phyloP scores from a whole-genome alignment of 2,329 filamentous ascomycete genomes.

The Fonsecaea pugnacius region DNA sequence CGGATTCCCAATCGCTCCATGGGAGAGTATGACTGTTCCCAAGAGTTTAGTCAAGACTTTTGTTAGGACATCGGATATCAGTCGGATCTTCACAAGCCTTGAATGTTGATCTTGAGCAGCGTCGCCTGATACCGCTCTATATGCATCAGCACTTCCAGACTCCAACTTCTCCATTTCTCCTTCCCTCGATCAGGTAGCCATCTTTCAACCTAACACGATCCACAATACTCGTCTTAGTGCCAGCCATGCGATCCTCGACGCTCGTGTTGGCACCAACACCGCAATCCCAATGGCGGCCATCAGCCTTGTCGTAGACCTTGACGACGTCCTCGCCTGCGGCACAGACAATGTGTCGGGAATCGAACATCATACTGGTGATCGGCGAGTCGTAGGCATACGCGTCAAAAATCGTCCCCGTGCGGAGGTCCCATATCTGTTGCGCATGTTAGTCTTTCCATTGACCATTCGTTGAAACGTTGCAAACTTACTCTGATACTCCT shows the following conservation, averaged over 20 bases:
- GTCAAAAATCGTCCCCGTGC: conserved; percentile 92
- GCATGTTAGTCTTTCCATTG: conserved; percentile 36
- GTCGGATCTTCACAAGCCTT: not conserved
- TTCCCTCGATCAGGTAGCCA: conserved; percentile 89
- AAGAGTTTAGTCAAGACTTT: not conserved
- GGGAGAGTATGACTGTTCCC: not conserved
- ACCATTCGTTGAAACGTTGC: conserved; percentile 21
- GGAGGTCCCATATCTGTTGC: conserved; percentile 96
- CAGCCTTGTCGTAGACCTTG: conserved; percentile 97
- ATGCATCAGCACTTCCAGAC: conserved; percentile 77
- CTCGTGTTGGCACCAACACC: conserved; percentile 70
- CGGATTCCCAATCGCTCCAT: not conserved
- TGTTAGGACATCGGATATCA: not conserved
- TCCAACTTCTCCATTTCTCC: conserved; percentile 83
- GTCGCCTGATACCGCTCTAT: not conserved
- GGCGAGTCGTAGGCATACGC: conserved; percentile 93
- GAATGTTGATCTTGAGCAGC: not conserved
- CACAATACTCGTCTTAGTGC: conserved; percentile 69
- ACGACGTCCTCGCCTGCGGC: conserved; percentile 91
- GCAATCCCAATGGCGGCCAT: conserved; percentile 95
- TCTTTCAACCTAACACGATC: conserved; percentile 90
- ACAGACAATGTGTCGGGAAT: conserved; percentile 82
- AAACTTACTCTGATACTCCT: conserved; percentile 84
- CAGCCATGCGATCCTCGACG: conserved; percentile 64
- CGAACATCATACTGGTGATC: conserved; percentile 97